Base-by-base conservation (phyloP, 495 filamentous ascomycete genomes). In the Penicillium psychrofluorescens region DNA sequence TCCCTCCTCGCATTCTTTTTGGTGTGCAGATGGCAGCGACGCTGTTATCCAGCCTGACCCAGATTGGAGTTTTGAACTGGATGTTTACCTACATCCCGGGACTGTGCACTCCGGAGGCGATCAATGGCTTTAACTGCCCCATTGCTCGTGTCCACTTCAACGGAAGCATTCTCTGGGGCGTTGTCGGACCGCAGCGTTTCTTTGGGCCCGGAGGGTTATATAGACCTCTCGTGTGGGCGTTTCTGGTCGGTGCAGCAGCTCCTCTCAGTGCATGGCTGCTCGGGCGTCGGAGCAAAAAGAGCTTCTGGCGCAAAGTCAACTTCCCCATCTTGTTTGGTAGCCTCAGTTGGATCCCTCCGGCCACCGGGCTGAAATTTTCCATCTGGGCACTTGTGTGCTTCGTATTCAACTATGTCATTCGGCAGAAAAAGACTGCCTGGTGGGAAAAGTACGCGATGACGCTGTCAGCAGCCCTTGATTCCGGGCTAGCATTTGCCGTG, bases 381-480 rank as follows among this genome's bases (percentile, higher is more conserved):
- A 54, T 53, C 41, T 66, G 52, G 62, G 64, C 49, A 27, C 55
- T 90, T 13, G 85, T 91, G 11, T 91, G 86, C 63, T 88, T 80
- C 47, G 45, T 88, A 7, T 94, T 94, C 56, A 95, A 94, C 55
- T 81, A 85, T 50, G 56, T 81, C 34, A 78, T 95, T 44, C 74
- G 79, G 51, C 75, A 71, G 6, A 70, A 80, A n/a, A 79, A 76
- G 11, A 62, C 56, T 1, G 78, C 72, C 6, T 94, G 88, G 88
- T 91, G 85, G 86, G 78, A 77, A 2, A 91, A 94, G 61, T 95
- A 95, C 61, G 90, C 84, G 12, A 90, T 90, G 84, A 90, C 85
- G 1, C 67, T 94, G 28, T 83, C 78, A 31, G 88, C 88, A 1
- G 88, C 85, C 9, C 68, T 95, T 32, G 88, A 94, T 42, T 89